A percentile compares a stretch with the other conserved stretches of the same genome.
Evolutionary conservation across 345 rosid genomes (phyloP).

Genomic region (Camelina hispida): DNA sequence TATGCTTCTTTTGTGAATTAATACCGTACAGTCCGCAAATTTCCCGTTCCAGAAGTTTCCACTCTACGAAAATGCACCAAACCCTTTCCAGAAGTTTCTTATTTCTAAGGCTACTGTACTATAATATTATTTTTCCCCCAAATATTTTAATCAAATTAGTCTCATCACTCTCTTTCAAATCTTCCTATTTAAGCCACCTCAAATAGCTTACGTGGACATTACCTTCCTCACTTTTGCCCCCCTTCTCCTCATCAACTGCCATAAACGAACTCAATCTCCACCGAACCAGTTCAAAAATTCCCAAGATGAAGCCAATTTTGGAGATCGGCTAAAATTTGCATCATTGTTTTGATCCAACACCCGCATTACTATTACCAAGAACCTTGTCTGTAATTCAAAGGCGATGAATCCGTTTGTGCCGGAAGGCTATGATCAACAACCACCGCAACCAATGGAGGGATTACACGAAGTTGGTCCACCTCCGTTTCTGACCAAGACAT

Average conservation of each 20-base stretch:
- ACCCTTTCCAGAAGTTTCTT: constrained; percentile 58
- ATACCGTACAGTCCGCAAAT: constrained; percentile 33
- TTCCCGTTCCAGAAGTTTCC: constrained; percentile 37
- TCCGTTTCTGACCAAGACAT: constrained; percentile 84
- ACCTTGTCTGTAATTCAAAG: neutral
- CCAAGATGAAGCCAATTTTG: neutral
- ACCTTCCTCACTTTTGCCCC: constrained; percentile 29
- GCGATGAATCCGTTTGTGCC: constrained; percentile 26
- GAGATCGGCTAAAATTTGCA: neutral
- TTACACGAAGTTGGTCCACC: constrained; percentile 82
- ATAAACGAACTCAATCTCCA: constrained; percentile 33
- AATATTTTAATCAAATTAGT: constrained; percentile 32
- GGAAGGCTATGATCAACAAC: neutral
- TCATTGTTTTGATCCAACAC: neutral
- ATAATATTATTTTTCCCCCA: constrained; percentile 30
- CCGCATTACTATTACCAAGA: neutral
- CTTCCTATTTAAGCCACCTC: constrained; percentile 22
- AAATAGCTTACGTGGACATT: constrained; percentile 28
- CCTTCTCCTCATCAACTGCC: constrained; percentile 36
- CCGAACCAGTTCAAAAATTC: neutral
- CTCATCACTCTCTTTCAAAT: neutral
- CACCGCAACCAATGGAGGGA: constrained; percentile 65
- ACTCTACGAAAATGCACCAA: neutral
- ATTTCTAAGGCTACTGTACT: constrained; percentile 44
- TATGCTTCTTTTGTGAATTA: neutral